Evolutionary conservation across 768 basidiomycete genomes (phyloP).

Genomic region (Tulasnella sp.): DNA sequence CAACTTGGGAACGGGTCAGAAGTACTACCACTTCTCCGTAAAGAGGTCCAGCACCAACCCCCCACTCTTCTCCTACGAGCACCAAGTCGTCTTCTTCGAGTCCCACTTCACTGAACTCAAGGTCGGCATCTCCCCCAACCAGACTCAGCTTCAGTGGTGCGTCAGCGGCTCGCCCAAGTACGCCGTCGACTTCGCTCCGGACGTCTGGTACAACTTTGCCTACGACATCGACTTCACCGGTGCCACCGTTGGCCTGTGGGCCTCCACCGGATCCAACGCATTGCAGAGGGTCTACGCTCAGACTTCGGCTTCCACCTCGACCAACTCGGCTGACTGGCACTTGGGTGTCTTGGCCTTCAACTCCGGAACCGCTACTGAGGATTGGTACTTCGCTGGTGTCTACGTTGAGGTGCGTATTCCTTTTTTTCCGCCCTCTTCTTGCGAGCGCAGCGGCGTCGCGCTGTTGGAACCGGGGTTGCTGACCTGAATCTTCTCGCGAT

Average conservation of each 20-base stretch:
- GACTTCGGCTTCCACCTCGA: slow-evolving; percentile 55
- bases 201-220: slow-evolving; percentile 67
- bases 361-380: slow-evolving; percentile 47
- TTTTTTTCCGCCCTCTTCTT: too few relatives aligned
- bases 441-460: too few relatives aligned
- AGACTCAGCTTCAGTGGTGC: slow-evolving; percentile 59
- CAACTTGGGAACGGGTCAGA: slow-evolving; percentile 60
- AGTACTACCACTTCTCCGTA: slow-evolving; percentile 67
- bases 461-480: not conserved
- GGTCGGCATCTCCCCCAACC: slow-evolving; percentile 57
- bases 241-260: slow-evolving; percentile 61
- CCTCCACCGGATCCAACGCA: slow-evolving; percentile 54
- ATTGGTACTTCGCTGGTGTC: slow-evolving; percentile 64
- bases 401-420: slow-evolving; percentile 54
- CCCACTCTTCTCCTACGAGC: slow-evolving; percentile 55
- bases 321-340: slow-evolving; percentile 46
- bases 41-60: slow-evolving; percentile 53
- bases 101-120: slow-evolving; percentile 68
- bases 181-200: slow-evolving; percentile 55
- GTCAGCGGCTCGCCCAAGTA: slow-evolving; percentile 53
- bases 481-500: not conserved
- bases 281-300: slow-evolving; percentile 56
- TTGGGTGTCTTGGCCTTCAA: slow-evolving; percentile 61
- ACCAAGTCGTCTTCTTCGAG: slow-evolving; percentile 57
- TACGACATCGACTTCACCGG: slow-evolving; percentile 66